Evolutionary conservation across 257 asterid genomes (phyloP), one percentile per base, ranked within the genome.

Genomic region (Solanum neorickii): DNA sequence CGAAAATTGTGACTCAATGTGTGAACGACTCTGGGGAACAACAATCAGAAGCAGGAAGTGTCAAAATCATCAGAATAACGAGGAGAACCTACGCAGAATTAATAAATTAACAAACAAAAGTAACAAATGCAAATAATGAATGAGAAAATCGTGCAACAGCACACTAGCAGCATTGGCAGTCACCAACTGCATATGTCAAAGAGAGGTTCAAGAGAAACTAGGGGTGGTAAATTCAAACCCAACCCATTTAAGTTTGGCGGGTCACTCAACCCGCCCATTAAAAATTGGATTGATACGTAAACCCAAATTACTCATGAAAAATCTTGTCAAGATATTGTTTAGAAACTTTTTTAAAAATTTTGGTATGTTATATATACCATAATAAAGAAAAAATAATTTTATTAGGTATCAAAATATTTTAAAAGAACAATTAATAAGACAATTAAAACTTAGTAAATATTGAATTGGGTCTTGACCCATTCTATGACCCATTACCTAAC

Each of bases 1-100:
- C 94, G 96, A 87, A 97, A 95, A 88, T 97, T 91, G 93, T 97
- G 98, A 91, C 94, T 95, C 86, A 95, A 93, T 44, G 97, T 94
- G 95, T 94, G 96, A 87, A 97, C 99, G 90, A 95, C 89, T 88
- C 99, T 97, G 83, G 86, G 89, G 68, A 90, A 84, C 87, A 92
- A 76, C 52, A 76, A 88, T 52, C 62, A 87, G 84, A 84, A 74
- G 31, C 83, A 87, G 12, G 87, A 86, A 37, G 29, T 77, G 80
- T 87, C 87, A 91, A 86, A 87, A 18, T 80, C 66, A 82, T 35
- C 85, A 29, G 88, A 82, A 70, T n/a, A 59, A 82, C 15, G 20
- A 83, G 46, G 85, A 42, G 84, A 60, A 47, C 39, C 59, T 87
- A 59, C 7, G 23, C 59, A 84, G 49, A 87, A 73, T 70, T 62